These are phyloP conservation scores for Catharanthus roseus DNA, from an alignment of 257 asterid genomes.

Conservation along the genomic window DNA sequence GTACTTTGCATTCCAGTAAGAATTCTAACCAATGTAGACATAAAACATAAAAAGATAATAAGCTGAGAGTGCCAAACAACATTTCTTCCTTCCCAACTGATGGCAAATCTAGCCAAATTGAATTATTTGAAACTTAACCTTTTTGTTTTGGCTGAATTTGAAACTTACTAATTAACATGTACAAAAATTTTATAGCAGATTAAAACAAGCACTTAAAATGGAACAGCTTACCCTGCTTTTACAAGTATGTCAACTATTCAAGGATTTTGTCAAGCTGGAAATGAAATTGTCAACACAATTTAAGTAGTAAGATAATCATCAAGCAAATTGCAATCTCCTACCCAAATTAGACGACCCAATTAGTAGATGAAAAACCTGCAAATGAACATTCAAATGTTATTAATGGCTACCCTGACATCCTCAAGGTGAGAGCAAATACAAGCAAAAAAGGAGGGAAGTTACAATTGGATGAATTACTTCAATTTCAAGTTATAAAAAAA, in stretches of 20 bases:
- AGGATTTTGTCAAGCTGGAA: conserved; percentile 2
- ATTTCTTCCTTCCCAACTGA: not conserved
- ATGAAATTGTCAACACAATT: too few species aligned
- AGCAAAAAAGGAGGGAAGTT: not conserved
- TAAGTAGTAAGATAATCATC: not conserved
- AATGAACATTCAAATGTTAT: conserved; percentile 21
- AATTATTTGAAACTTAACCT: too few species aligned
- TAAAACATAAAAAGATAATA: not conserved
- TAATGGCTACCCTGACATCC: conserved; percentile 9
- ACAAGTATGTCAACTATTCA: not conserved
- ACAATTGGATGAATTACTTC: not conserved
- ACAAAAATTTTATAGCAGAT: not conserved
- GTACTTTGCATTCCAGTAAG: not conserved
- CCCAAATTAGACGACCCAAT: conserved; percentile 88
- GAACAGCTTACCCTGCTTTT: not conserved
- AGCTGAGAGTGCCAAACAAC: not conserved
- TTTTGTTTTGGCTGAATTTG: too few species aligned
- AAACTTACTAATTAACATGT: not conserved
- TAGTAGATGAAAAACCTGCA: conserved; percentile 93
- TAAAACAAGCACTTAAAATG: not conserved
- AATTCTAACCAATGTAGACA: not conserved
- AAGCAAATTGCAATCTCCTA: conserved; percentile 32
- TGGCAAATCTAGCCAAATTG: not conserved
- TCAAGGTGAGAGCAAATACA: not conserved
- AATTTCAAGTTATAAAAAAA: not conserved